phyloP scores from a whole-genome alignment of 2,329 filamentous ascomycete genomes.

The Neoarthrinium moseri region DNA sequence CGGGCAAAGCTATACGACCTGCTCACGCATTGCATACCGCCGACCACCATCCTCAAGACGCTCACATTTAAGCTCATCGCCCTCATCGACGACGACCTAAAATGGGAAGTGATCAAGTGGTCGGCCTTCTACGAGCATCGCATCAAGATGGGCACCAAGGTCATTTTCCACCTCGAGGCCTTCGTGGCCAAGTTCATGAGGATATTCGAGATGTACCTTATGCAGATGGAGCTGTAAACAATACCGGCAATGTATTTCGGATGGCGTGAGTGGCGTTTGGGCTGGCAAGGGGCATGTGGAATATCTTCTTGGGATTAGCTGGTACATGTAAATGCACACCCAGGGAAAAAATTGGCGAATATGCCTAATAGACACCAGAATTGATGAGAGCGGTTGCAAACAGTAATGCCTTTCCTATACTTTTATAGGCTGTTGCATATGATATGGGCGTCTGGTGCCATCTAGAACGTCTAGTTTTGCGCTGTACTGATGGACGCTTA shows the following conservation, averaged over 20 bases:
- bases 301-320: too few relatives aligned
- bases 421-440: too few relatives aligned
- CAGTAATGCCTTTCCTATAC: too few relatives aligned
- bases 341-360: too few relatives aligned
- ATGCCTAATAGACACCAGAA: too few relatives aligned
- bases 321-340: too few relatives aligned
- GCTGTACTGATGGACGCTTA: too few relatives aligned
- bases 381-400: too few relatives aligned
- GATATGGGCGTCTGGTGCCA: too few relatives aligned
- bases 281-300: background rate
- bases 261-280: constrained; percentile 4
- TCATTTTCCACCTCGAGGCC: constrained; percentile 96
- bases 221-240: constrained; percentile 76
- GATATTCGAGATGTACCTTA: constrained; percentile 84
- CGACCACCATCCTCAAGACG: constrained; percentile 91
- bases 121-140: constrained; percentile 96
- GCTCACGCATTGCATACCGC: constrained; percentile 93
- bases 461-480: too few relatives aligned
- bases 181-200: constrained; percentile 99
- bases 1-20: constrained; percentile 95
- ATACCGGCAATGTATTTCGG: background rate
- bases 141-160: constrained; percentile 87
- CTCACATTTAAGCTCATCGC: constrained; percentile 90
- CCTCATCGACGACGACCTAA: constrained; percentile 83
- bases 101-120: constrained; percentile 92